Base-by-base conservation (phyloP, 2,329 filamentous ascomycete species). In the Cephalotrichum gorgonifer region DNA sequence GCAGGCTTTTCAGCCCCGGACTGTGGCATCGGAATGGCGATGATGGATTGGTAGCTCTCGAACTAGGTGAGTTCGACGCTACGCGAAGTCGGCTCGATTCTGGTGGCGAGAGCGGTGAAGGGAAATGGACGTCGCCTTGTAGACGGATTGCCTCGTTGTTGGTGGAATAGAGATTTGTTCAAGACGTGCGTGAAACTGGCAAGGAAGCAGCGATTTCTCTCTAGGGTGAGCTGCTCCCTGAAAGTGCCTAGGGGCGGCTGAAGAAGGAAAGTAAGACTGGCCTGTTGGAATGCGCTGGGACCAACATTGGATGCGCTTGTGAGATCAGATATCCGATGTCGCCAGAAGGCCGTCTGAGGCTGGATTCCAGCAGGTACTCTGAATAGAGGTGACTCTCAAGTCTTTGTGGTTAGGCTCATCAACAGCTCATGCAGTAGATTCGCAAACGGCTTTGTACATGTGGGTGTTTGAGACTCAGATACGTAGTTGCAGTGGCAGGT, bases 1-100 rank as follows among this genome's bases (percentile, higher is more conserved):
- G 23, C 7, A 23, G 47, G 30, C 31, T 43, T 48, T 20, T 48
- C 47, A n/a, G 46, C 43, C 35, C 48, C 41, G 6, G 53, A 39
- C 2, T 49, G 47, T 27, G 52, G 39, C 53, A 55, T 55, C n/a
- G n/a, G n/a, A n/a, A n/a, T n/a, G n/a, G n/a, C n/a, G n/a, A n/a
- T n/a, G n/a, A n/a, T n/a, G n/a, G n/a, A n/a, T n/a, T n/a, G n/a
- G n/a, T n/a, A n/a, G n/a, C n/a, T n/a, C n/a, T n/a, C n/a, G n/a
- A n/a, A n/a, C n/a, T n/a, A n/a, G n/a, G n/a, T n/a, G n/a, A n/a
- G n/a, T n/a, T n/a, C n/a, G n/a, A n/a, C n/a, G n/a, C n/a, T n/a
- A n/a, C n/a, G n/a, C n/a, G n/a, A n/a, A n/a, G n/a, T n/a, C n/a
- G n/a, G n/a, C n/a, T n/a, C n/a, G n/a, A n/a, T n/a, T n/a, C n/a